Evolutionary conservation across 2,329 filamentous ascomycete species (phyloP), one percentile per base, ranked within the genome.

Genomic region (Diaporthe ampelina): DNA sequence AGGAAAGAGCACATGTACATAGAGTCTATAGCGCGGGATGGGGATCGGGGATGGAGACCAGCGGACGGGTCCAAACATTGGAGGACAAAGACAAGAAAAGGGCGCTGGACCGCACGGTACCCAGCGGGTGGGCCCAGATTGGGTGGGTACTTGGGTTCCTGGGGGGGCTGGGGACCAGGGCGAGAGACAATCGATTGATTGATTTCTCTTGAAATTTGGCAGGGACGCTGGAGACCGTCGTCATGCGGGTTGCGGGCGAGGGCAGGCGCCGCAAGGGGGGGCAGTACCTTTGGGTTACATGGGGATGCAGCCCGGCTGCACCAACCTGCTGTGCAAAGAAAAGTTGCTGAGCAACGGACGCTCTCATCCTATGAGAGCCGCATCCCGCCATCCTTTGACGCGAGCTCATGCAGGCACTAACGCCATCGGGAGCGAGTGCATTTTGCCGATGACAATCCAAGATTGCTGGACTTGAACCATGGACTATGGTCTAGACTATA

Each of bases 291-390:
- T 54, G 63, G 63, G 63, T 68, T 68, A 54, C 63, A 68, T 54
- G 63, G 63, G 48, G n/a, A 68, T 24, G 21, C 48, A 54, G 32
- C 61, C 61, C 21, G 19, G 10, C 19, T 37, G 63, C 32, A 48
- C n/a, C 19, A 26, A 21, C 48, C 29, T 54, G 32, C 15, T 54
- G 32, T 40, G 45, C 48, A 3, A 40, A 40, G 48, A 68, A 68
- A 68, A 68, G 63, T 68, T 68, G 63, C 63, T 68, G 63, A 68
- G 63, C 63, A 68, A 68, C 63, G 63, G 63, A 19, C 15, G 7
- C 19, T 37, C 63, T 52, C 63, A 54, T 52, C 63, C 63, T 68
- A 68, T 68, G 45, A 68, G 63, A 68, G 63, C 48, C 48, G 13
- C 63, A 68, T 21, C 63, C 48, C 63, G 48, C 63, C 48, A 40